phyloP scores from a whole-genome alignment of 129 eudicot genomes.

The Chrysanthemum lavandulifolium region DNA sequence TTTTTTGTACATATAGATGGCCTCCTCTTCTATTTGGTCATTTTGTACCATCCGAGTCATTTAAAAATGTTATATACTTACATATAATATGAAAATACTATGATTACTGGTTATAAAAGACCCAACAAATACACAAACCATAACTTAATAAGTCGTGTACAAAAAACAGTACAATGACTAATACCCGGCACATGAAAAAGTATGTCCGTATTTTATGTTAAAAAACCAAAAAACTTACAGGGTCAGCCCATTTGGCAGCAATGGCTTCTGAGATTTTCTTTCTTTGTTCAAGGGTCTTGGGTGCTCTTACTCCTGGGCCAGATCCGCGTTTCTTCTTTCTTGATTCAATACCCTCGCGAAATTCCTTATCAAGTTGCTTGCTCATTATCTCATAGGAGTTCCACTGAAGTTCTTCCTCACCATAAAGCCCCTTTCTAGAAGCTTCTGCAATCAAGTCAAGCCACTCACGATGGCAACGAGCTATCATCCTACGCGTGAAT shows the following conservation, averaged over 20 bases:
- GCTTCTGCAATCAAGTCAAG: conserved; percentile 74
- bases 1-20: no score
- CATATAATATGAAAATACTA: no score
- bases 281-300: conserved; percentile 78
- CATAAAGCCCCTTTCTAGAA: conserved; percentile 64
- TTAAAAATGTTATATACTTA: no score
- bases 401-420: conserved; percentile 87
- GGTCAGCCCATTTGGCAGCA: conserved; percentile 99
- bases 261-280: conserved; percentile 86
- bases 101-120: no score
- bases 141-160: no score
- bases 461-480: conserved; percentile 75
- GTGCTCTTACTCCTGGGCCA: conserved; percentile 62
- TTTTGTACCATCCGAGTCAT: no score
- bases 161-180: no score
- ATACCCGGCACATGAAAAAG: no score
- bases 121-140: no score
- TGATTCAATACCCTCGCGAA: conserved; percentile 57
- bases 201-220: background rate
- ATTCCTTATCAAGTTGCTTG: conserved; percentile 55
- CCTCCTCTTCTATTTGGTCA: no score
- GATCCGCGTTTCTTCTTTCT: conserved; percentile 44
- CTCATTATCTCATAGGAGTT: conserved; percentile 61
- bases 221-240: conserved; percentile 51
- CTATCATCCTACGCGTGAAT: conserved; percentile 52